phyloP scores from a whole-genome alignment of 495 filamentous ascomycete species.

The Neurospora tetraspora region DNA sequence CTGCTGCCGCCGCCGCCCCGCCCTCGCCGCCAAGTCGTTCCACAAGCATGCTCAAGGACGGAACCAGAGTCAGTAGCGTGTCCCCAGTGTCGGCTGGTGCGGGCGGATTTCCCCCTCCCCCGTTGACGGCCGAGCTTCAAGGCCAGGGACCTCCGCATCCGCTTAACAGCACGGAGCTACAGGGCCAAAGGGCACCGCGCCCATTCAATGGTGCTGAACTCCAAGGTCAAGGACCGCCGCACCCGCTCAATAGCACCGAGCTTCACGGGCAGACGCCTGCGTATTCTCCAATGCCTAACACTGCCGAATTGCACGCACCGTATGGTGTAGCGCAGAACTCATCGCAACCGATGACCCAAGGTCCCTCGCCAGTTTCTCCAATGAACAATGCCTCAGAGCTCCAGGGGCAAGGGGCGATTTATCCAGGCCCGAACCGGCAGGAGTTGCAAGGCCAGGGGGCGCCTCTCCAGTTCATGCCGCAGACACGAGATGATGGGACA shows the following conservation, averaged over 20 bases:
- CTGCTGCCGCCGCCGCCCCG: slow-evolving; percentile 5
- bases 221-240: slow-evolving; percentile 1
- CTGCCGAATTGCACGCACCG: slow-evolving; percentile 9
- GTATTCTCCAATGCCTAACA: slow-evolving; percentile 10
- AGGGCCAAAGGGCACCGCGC: slow-evolving; percentile 8
- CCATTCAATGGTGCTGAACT: background rate
- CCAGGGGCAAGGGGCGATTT: slow-evolving; percentile 13
- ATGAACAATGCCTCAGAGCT: slow-evolving; percentile 5
- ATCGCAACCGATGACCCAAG: background rate
- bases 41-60: slow-evolving; percentile 19
- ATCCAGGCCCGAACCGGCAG: slow-evolving; percentile 1
- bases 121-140: slow-evolving; percentile 23
- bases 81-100: slow-evolving; percentile 28
- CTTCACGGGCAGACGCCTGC: slow-evolving; percentile 8
- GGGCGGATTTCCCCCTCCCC: slow-evolving; percentile 12
- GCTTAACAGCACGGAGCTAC: slow-evolving; percentile 19
- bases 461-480: background rate
- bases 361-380: background rate
- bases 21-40: slow-evolving; percentile 19
- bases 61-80: slow-evolving; percentile 19
- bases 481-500: slow-evolving; percentile 13
- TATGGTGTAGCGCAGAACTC: background rate
- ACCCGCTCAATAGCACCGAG: slow-evolving; percentile 7
- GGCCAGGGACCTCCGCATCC: slow-evolving; percentile 15
- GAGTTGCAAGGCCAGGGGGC: slow-evolving; percentile 8